These are phyloP conservation scores for Caloboletus firmus DNA, from an alignment of 1,284 basidiomycete genomes.

Conservation along the genomic window DNA sequence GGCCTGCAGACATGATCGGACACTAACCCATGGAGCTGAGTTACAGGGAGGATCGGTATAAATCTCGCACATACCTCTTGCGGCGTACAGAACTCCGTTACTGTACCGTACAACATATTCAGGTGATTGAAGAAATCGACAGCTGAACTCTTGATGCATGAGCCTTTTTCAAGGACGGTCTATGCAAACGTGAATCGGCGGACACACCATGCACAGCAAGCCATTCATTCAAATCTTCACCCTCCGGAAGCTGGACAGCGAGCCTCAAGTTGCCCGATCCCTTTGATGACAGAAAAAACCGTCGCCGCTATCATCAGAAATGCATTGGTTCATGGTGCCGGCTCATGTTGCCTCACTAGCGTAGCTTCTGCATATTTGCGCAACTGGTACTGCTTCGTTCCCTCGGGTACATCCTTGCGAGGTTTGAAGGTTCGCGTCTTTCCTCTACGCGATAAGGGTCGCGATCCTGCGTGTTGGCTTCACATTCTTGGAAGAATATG, in stretches of 20 bases:
- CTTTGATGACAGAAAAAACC: constrained; percentile 42
- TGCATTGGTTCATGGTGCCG: neutral
- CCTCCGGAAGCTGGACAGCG: constrained; percentile 90
- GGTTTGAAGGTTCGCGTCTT: constrained; percentile 97
- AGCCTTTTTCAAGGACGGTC: neutral
- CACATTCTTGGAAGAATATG: neutral
- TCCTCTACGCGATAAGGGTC: constrained; percentile 47
- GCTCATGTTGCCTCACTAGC: constrained; percentile 55
- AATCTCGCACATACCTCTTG: constrained; percentile 66
- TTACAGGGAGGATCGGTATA: constrained; percentile 11
- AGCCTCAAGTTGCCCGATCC: constrained; percentile 91
- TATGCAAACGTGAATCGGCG: neutral
- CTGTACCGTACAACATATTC: constrained; percentile 95
- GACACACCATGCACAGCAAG: constrained; percentile 89
- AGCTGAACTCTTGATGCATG: constrained; percentile 46
- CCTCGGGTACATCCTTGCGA: constrained; percentile 91
- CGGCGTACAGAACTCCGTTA: constrained; percentile 95
- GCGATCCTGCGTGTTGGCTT: constrained; percentile 11
- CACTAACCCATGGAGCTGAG: constrained; percentile 54
- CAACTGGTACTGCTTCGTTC: constrained; percentile 95
- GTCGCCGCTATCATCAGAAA: constrained; percentile 10
- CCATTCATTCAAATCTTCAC: constrained; percentile 96
- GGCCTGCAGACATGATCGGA: constrained; percentile 98
- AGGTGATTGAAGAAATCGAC: constrained; percentile 97
- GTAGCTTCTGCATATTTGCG: constrained; percentile 98